Evolutionary conservation across 768 basidiomycete species (phyloP).

Genomic region (Hypholoma sublateritium): DNA sequence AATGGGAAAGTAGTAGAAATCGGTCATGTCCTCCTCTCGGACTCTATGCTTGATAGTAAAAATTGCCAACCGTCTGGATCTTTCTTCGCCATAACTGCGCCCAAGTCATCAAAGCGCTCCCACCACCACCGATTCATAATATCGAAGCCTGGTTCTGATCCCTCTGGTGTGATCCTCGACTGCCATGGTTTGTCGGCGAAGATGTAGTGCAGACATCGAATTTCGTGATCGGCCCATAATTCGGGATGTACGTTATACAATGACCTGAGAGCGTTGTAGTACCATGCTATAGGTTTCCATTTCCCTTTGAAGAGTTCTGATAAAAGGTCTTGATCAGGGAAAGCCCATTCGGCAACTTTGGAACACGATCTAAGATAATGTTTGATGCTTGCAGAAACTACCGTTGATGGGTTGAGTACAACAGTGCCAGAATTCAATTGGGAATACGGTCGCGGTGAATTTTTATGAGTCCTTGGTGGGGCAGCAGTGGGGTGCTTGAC

Average conservation of each 20-base stretch:
- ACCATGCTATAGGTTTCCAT: slow-evolving; percentile 82
- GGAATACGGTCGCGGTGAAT: slow-evolving; percentile 70
- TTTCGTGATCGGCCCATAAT: slow-evolving; percentile 84
- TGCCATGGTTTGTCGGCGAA: slow-evolving; percentile 87
- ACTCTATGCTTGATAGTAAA: slow-evolving; percentile 50
- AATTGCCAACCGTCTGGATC: slow-evolving; percentile 52
- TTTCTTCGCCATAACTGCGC: slow-evolving; percentile 38
- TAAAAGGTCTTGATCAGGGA: slow-evolving; percentile 93
- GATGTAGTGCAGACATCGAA: slow-evolving; percentile 88
- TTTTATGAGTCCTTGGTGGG: slow-evolving; percentile 31
- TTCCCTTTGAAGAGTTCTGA: slow-evolving; percentile 74
- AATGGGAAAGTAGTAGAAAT: slow-evolving; percentile 12
- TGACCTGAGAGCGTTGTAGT: slow-evolving; percentile 94
- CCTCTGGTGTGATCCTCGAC: slow-evolving; percentile 40
- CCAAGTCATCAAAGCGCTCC: slow-evolving; percentile 56
- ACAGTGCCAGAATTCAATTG: slow-evolving; percentile 91
- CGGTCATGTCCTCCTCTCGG: not conserved
- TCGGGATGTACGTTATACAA: slow-evolving; percentile 66
- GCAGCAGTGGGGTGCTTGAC: slow-evolving; percentile 44
- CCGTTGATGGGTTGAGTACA: slow-evolving; percentile 72
- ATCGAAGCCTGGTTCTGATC: slow-evolving; percentile 42
- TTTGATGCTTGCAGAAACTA: slow-evolving; percentile 52
- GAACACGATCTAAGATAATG: slow-evolving; percentile 50
- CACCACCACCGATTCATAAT: slow-evolving; percentile 79
- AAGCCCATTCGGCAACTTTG: slow-evolving; percentile 45